A percentile compares a stretch with the other conserved stretches of the same genome.
Evolutionary conservation across 108 stramenopile species (phyloP).

Genomic region (Cyclotella baltica): DNA sequence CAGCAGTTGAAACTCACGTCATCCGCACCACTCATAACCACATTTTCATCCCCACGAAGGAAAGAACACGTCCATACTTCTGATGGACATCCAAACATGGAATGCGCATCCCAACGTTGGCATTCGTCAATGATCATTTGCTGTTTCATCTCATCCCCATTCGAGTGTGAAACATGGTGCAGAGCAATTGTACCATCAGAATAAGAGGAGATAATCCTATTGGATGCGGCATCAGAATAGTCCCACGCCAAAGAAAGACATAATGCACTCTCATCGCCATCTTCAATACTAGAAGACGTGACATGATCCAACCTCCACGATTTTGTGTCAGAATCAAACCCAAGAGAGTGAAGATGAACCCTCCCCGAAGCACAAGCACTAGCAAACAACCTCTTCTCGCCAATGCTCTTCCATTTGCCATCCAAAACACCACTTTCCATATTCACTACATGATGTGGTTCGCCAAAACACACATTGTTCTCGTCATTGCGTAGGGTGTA

Average conservation of each 20-base stretch:
- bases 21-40: constrained; percentile 56
- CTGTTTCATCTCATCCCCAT: not conserved
- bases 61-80: constrained; percentile 86
- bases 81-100: constrained; percentile 78
- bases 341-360: constrained; percentile 52
- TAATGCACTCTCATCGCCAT: constrained; percentile 21
- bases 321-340: constrained; percentile 3
- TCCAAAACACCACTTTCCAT: constrained; percentile 75
- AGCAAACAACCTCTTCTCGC: constrained; percentile 27
- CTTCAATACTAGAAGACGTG: constrained; percentile 27
- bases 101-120: constrained; percentile 74
- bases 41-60: constrained; percentile 39
- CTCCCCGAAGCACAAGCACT: constrained; percentile 47
- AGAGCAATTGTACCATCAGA: constrained; percentile 73
- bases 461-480: constrained; percentile 27
- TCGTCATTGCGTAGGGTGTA: constrained; percentile 36
- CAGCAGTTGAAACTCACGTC: constrained; percentile 41
- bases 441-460: constrained; percentile 33
- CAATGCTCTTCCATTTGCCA: constrained; percentile 74
- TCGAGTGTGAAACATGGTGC: constrained; percentile 45
- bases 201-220: constrained; percentile 82
- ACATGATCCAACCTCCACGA: constrained; percentile 42
- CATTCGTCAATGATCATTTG: constrained; percentile 28
- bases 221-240: constrained; percentile 5
- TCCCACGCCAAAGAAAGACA: constrained; percentile 69